These are phyloP conservation scores for Pseudofabraea citricarpa DNA, from an alignment of 2,329 filamentous ascomycete species.

Conservation along the genomic window DNA sequence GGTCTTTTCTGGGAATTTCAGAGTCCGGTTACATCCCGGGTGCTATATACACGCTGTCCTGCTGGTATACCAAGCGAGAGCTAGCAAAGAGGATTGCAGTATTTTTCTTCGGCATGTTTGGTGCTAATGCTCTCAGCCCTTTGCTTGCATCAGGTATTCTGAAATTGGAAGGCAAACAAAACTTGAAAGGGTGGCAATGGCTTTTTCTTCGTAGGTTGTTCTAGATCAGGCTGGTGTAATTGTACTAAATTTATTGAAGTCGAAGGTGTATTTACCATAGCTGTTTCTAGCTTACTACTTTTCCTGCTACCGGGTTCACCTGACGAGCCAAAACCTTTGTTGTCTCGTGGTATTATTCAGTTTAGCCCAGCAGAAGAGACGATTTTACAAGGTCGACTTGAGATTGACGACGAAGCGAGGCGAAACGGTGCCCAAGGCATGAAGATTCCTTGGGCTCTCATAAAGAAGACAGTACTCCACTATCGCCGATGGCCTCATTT, in stretches of 20 bases:
- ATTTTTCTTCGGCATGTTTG: slow-evolving; percentile 53
- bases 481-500: slow-evolving; percentile 24
- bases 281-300: slow-evolving; percentile 32
- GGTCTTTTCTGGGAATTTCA: slow-evolving; percentile 46
- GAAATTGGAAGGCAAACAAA: slow-evolving; percentile 9
- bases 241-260: too few relatives aligned
- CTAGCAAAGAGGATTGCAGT: slow-evolving; percentile 53
- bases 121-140: slow-evolving; percentile 57
- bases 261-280: slow-evolving; percentile 25
- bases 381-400: slow-evolving; percentile 34
- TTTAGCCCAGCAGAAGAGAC: slow-evolving; percentile 36
- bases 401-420: slow-evolving; percentile 37
- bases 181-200: slow-evolving; percentile 14
- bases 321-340: slow-evolving; percentile 30
- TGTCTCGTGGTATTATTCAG: slow-evolving; percentile 22
- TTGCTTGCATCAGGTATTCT: slow-evolving; percentile 43
- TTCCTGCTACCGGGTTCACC: slow-evolving; percentile 34
- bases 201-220: slow-evolving; percentile 7
- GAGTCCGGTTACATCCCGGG: slow-evolving; percentile 51
- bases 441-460: slow-evolving; percentile 24
- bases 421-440: slow-evolving; percentile 25
- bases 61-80: slow-evolving; percentile 59
- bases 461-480: slow-evolving; percentile 12
- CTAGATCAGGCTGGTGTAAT: too few relatives aligned
- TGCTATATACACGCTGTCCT: slow-evolving; percentile 53